phyloP scores from a whole-genome alignment of 2,329 filamentous ascomycete genomes.

The Botrytis medusae region DNA sequence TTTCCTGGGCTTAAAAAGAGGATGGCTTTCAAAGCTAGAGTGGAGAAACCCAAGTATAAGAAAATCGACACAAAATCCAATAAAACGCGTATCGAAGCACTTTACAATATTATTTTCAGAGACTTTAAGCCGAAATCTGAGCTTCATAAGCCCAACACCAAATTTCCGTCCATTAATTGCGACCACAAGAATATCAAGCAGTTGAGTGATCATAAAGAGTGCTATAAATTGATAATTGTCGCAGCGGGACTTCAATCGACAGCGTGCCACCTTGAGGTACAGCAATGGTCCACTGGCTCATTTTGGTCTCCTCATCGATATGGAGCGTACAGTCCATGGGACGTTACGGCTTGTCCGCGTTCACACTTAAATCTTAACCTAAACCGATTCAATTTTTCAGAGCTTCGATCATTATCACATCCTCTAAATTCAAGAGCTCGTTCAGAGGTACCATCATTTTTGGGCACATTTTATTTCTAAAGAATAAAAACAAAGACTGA shows the following conservation, averaged over 20 bases:
- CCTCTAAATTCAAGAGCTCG: fast-evolving
- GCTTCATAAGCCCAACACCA: background rate
- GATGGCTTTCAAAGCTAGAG: background rate
- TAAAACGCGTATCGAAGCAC: background rate
- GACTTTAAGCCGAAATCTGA: background rate
- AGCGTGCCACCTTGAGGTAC: background rate
- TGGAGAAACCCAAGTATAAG: background rate
- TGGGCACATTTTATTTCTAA: background rate
- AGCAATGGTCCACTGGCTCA: background rate
- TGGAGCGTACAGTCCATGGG: background rate
- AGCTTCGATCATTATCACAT: background rate
- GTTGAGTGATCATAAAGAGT: background rate
- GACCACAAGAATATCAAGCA: background rate
- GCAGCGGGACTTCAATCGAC: background rate
- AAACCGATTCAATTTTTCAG: background rate
- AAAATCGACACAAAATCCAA: background rate
- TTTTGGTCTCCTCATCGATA: background rate
- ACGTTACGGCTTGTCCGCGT: no score
- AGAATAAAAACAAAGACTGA: background rate
- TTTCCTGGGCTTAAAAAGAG: background rate
- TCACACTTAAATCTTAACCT: background rate
- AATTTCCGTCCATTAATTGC: background rate
- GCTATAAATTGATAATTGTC: background rate
- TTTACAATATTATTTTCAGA: background rate
- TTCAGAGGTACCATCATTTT: background rate